These are phyloP conservation scores for Globisporangium recalcitrans DNA, from an alignment of 352 stramenopile species.

Conservation along the genomic window DNA sequence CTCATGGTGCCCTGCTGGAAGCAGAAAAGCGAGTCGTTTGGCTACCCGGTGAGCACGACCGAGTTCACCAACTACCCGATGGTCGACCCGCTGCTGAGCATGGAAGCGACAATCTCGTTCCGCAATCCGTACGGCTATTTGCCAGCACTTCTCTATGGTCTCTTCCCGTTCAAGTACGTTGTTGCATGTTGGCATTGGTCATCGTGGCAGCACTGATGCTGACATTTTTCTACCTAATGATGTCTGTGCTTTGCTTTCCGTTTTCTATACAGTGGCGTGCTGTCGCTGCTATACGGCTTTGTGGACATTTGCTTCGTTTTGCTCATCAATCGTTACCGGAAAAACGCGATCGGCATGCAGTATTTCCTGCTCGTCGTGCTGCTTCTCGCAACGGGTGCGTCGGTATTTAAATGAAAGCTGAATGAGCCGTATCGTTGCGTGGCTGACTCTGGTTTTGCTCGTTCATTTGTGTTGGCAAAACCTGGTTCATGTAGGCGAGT, in stretches of 20 bases:
- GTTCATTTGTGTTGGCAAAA: background rate
- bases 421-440: background rate
- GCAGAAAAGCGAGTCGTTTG: constrained; percentile 74
- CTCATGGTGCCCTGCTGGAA: constrained; percentile 77
- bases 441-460: background rate
- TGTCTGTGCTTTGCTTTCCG: background rate
- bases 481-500: constrained; percentile 34
- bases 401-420: too few species aligned
- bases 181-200: background rate
- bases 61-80: constrained; percentile 71
- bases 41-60: constrained; percentile 68
- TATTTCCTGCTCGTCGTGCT: constrained; percentile 80
- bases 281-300: constrained; percentile 70
- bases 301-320: constrained; percentile 64
- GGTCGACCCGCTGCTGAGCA: constrained; percentile 55
- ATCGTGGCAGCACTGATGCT: too few species aligned
- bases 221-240: too few species aligned
- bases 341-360: constrained; percentile 74
- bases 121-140: constrained; percentile 82
- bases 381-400: constrained; percentile 59
- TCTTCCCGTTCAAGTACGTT: constrained; percentile 83
- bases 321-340: constrained; percentile 62
- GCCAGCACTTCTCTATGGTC: constrained; percentile 67
- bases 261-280: constrained; percentile 39
- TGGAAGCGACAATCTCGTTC: constrained; percentile 66